Base-by-base conservation (phyloP, 371 early-diverging fungal species). In the Rhizomucor pusillus region DNA sequence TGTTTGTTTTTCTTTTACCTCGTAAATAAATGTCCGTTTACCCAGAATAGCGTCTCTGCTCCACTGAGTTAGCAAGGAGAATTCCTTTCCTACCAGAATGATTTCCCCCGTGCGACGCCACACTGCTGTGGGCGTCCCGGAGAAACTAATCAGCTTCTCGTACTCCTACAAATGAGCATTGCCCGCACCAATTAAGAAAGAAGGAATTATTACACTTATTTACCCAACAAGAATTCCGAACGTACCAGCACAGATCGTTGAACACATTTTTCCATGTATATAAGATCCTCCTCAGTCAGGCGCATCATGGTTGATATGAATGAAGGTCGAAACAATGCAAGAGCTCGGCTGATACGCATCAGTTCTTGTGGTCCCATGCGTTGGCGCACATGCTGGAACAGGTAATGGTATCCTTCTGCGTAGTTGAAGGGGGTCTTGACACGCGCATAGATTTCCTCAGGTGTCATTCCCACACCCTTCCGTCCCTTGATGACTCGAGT, bases 181-280 rank as follows among this genome's bases (percentile, higher is more conserved):
- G 16, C 4, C 1, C 16, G 36, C 14, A 16, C 19, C 4, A 1
- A 44, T 23, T 14, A 5, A 29, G 7, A 29, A 29, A 29, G 3
- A 29, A 29, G n/a, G 6, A 22, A 19, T 33, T 43, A 23, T 13
- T 37, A 16, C 16, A 24, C 11, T 1, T 25, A 19, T 47, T 14
- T 20, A 5, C 29, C n/a, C n/a, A n/a, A n/a, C n/a, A n/a, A 22
- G 20, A 45, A 9, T n/a, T 43, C 19, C n/a, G n/a, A n/a, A 16
- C 44, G 60, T 67, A 86, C 88, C 53, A 90, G 67, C 61, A 91
- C 63, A 4, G 91, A 91, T 25, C 94, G 80, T 64, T 93, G 94
- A 56, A 96, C 87, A 66, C 94, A 91, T 66, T 93, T 91, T 68
- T 96, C 96, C 81, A 92, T 91, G 60, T 94, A 94, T 12, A 93